Evolutionary conservation across 108 stramenopile genomes (phyloP).

Genomic region (Cyclotella choctawhatcheeana): DNA sequence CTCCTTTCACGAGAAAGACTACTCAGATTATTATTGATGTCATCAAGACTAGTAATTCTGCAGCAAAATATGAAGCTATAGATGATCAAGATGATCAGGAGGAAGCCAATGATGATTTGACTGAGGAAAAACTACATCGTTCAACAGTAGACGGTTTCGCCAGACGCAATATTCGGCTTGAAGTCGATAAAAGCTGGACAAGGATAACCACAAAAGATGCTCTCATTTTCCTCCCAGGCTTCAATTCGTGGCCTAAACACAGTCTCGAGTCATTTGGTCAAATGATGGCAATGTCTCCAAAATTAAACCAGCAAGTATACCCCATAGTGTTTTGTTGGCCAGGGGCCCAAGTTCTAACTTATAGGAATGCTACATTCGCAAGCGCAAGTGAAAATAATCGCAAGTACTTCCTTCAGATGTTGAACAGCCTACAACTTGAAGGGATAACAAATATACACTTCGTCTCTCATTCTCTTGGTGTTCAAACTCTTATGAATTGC

Average conservation of each 20-base stretch:
- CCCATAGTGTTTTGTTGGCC: slow-evolving; percentile 56
- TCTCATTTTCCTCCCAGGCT: slow-evolving; percentile 57
- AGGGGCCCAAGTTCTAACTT: slow-evolving; percentile 47
- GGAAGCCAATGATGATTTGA: slow-evolving; percentile 5
- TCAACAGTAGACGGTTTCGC: not conserved
- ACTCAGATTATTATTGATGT: slow-evolving; percentile 19
- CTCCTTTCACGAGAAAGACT: not conserved
- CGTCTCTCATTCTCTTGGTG: slow-evolving; percentile 60
- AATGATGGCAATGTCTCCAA: slow-evolving; percentile 52
- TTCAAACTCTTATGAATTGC: slow-evolving; percentile 42
- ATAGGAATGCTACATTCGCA: slow-evolving; percentile 11
- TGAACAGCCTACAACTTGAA: slow-evolving; percentile 32
- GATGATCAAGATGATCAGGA: not conserved
- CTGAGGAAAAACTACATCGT: not conserved
- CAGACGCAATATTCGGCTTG: not conserved
- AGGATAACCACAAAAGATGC: slow-evolving; percentile 32
- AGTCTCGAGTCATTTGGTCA: slow-evolving; percentile 48
- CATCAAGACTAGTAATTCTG: not conserved
- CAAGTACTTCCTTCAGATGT: slow-evolving; percentile 32
- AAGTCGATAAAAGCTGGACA: slow-evolving; percentile 13
- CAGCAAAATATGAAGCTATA: not conserved
- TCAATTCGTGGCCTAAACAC: slow-evolving; percentile 44
- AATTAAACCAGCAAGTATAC: slow-evolving; percentile 44
- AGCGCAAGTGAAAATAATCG: slow-evolving; percentile 27
- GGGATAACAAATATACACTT: slow-evolving; percentile 56